Percentiles rank a stretch among this genome's conserved stretches.
These are phyloP conservation scores for Neocucurbitaria cava DNA, from an alignment of 2,329 filamentous ascomycete genomes.

Conservation along the genomic window DNA sequence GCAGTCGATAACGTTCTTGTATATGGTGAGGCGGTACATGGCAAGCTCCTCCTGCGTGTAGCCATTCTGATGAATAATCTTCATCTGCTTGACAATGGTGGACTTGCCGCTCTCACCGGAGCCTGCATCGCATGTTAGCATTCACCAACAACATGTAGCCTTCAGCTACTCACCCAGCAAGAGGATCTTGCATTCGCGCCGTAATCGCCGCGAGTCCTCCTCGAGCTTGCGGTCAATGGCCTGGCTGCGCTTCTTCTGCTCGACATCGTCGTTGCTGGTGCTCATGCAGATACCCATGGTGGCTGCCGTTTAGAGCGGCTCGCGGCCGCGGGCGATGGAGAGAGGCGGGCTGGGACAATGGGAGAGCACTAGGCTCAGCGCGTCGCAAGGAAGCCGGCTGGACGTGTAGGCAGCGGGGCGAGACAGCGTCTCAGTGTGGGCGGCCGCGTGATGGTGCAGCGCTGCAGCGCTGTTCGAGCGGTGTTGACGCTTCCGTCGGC, in stretches of 20 bases:
- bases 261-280: constrained; percentile 81
- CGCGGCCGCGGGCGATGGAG: constrained; percentile 34
- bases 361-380: constrained; percentile 37
- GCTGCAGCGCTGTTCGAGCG: constrained; percentile 22
- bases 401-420: constrained; percentile 17
- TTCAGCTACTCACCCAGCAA: constrained; percentile 74
- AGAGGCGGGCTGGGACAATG: constrained; percentile 30
- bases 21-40: constrained; percentile 94
- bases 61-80: constrained; percentile 98
- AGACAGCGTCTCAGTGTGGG: constrained; percentile 28
- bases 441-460: constrained; percentile 31
- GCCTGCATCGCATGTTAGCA: constrained; percentile 63
- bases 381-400: constrained; percentile 31
- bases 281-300: constrained; percentile 95
- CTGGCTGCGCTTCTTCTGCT: constrained; percentile 96
- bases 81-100: constrained; percentile 99
- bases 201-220: constrained; percentile 90
- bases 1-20: constrained; percentile 98
- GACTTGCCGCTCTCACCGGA: constrained; percentile 99
- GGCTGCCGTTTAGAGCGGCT: constrained; percentile 39
- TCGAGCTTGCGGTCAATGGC: constrained; percentile 93
- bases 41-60: constrained; percentile 94
- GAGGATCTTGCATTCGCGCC: constrained; percentile 98
- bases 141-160: background rate
- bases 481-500: constrained; percentile 32